Base-by-base conservation (phyloP, 2,329 filamentous ascomycete species). In the Aulographum hederae region DNA sequence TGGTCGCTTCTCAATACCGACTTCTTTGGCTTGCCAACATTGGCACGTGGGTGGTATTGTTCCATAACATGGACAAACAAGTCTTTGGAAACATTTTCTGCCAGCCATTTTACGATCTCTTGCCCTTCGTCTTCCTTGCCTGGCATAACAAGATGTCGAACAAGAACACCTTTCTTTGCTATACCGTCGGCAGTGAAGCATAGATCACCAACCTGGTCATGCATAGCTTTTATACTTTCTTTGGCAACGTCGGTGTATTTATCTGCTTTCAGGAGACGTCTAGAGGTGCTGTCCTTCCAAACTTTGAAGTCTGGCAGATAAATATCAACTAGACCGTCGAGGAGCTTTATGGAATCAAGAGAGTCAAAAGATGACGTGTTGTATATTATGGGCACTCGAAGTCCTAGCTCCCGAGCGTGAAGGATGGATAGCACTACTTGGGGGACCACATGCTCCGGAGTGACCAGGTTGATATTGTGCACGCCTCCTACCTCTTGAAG, bases 271-370 rank as follows among this genome's bases (percentile, higher is more conserved):
- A 89, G 62, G 18, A 89, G 56, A 8, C 79, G 62, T 42, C 67
- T 74, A 14, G 76, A 76, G 1, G 77, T 75, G 15, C 51, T 57
- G 2, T 62, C 51, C 18, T 67, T 67, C 79, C 78, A 89, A 6
- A 85, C 70, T 50, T 91, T 89, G 60, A 89, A 89, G 47, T 91
- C 80, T 0, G 80, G 76, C n/a, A 91, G 59, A 47, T 89, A 91
- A 28, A 91, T 82, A 47, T 89, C 80, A 0, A 89, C 70, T 18
- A 91, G 57, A 0, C 80, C 80, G 42, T 89, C 73, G 42, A 91
- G 65, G 6, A 89, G 59, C 36, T 70, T 54, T 1, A 91, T 57
- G 1, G 75, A 82, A 2, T 70, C 73, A 1, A 76, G 56, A 1
- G 74, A 81, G 52, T 91, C 81, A 45, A 79, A 91, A 8, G 75